A percentile compares a stretch with the other conserved stretches of the same genome.
Evolutionary conservation across 208 protist species (phyloP).

Genomic region (Trypanosoma conorhini): DNA sequence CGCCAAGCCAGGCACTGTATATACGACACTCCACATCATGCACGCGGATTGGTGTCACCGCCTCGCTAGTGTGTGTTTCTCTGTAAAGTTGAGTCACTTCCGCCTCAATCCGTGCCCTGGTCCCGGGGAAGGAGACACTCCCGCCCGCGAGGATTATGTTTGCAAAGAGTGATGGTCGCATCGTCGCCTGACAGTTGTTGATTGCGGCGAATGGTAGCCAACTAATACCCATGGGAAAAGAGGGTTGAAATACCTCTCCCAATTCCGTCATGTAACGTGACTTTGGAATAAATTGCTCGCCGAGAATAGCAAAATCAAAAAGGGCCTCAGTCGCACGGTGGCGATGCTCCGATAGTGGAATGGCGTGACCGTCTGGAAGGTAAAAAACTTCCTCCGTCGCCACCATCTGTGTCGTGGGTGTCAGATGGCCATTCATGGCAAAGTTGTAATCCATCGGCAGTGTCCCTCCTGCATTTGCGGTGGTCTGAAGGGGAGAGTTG

Average conservation of each 20-base stretch:
- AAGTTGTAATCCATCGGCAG: background rate
- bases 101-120: constrained; percentile 77
- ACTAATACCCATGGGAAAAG: constrained; percentile 88
- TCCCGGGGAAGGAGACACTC: constrained; percentile 84
- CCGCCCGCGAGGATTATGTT: constrained; percentile 95
- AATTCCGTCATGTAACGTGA: constrained; percentile 84
- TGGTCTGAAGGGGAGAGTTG: background rate
- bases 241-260: constrained; percentile 80
- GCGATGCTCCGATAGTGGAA: constrained; percentile 72
- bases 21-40: constrained; percentile 66
- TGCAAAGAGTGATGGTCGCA: constrained; percentile 88
- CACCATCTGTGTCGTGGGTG: background rate
- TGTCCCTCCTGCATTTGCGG: background rate
- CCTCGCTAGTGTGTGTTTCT: constrained; percentile 84
- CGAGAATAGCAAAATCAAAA: constrained; percentile 87
- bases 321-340: constrained; percentile 73
- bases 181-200: constrained; percentile 87
- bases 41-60: constrained; percentile 73
- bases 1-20: constrained; percentile 87
- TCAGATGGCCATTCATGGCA: background rate
- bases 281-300: constrained; percentile 55
- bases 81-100: constrained; percentile 90
- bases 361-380: constrained; percentile 88
- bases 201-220: constrained; percentile 92
- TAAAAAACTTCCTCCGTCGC: constrained; percentile 49